Percentiles rank a stretch among this genome's conserved stretches.
These are phyloP conservation scores for Ottelia alismoides DNA, from an alignment of 106 monocot species.

Conservation along the genomic window DNA sequence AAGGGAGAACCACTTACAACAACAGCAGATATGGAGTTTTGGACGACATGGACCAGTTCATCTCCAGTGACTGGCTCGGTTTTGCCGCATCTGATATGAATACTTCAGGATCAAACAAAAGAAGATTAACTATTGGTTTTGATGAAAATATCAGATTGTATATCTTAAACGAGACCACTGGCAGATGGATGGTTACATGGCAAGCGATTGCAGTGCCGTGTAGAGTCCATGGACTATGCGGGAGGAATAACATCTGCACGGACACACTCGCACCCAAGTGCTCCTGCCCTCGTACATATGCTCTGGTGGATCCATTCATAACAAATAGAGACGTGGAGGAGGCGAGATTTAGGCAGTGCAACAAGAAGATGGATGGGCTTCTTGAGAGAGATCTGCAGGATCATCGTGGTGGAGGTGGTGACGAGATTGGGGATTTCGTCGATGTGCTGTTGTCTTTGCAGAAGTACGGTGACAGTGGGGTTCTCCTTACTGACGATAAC, in stretches of 20 bases:
- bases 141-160: constrained; percentile 57
- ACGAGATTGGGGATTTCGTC: too few relatives aligned
- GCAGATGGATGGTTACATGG: constrained; percentile 36
- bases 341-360: too few relatives aligned
- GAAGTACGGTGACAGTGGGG: too few relatives aligned
- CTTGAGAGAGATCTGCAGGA: too few relatives aligned
- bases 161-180: constrained; percentile 19
- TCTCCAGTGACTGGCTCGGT: constrained; percentile 10
- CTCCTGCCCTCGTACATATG: constrained; percentile 32
- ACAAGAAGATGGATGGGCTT: too few relatives aligned
- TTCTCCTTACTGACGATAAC: too few relatives aligned
- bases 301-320: constrained; percentile 28
- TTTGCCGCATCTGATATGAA: background rate
- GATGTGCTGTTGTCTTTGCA: too few relatives aligned
- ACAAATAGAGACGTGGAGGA: too few relatives aligned
- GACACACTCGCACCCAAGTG: constrained; percentile 13
- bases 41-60: constrained; percentile 15
- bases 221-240: constrained; percentile 32
- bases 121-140: constrained; percentile 16
- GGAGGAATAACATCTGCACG: constrained; percentile 40
- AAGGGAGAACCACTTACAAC: constrained; percentile 20
- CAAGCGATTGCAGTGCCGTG: constrained; percentile 16
- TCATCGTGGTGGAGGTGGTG: too few relatives aligned
- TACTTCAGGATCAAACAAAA: background rate
- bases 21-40: constrained; percentile 17